Evolutionary conservation across 2,329 filamentous ascomycete species (phyloP), one percentile per base, ranked within the genome.

Genomic region (Pleomassaria siparia): DNA sequence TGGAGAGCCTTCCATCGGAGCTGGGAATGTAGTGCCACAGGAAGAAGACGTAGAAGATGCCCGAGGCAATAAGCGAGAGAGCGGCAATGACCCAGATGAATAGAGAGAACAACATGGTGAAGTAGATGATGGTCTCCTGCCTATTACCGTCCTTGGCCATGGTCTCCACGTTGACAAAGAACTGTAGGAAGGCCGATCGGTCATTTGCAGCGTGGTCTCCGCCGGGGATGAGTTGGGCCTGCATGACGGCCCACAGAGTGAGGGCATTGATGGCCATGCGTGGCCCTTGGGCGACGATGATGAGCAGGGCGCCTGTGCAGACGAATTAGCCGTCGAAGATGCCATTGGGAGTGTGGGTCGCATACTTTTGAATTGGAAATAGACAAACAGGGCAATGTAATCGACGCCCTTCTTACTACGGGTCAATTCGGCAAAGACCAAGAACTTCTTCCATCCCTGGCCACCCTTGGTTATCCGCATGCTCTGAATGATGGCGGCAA

Each of bases 401-500:
- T 96, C 90, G 47, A 86, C 86, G 15, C 91, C 90, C 72, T 95
- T 95, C 66, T 88, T 91, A 71, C 88, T 91, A 74, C 92, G 94
- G 11, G 91, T 96, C 67, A 96, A 75, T 62, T 90, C 88, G 13
- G 90, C 86, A 67, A 96, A 96, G 56, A 96, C 90, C n/a, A 96
- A 73, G 66, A 96, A 99, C 42, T 92, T 82, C 61, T 85, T 87
- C 83, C 86, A 99, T 25, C 94, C 94, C 58, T 86, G 83, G 35
- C 87, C 87, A 20, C 78, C 67, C 35, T 72, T 78, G 28, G 86
- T 87, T 48, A 87, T 69, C n/a, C 90, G 84, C 64, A 90, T 83
- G 72, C 87, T 90, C 71, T 96, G 89, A 58, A 95, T 80, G 41
- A 89, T 85, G 43, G 88, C 89, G 2, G 92, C 92, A 49, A 97